A percentile compares a stretch with the other conserved stretches of the same genome.
phyloP scores from a whole-genome alignment of 2,329 filamentous ascomycete species.

The Alternaria arbusti region DNA sequence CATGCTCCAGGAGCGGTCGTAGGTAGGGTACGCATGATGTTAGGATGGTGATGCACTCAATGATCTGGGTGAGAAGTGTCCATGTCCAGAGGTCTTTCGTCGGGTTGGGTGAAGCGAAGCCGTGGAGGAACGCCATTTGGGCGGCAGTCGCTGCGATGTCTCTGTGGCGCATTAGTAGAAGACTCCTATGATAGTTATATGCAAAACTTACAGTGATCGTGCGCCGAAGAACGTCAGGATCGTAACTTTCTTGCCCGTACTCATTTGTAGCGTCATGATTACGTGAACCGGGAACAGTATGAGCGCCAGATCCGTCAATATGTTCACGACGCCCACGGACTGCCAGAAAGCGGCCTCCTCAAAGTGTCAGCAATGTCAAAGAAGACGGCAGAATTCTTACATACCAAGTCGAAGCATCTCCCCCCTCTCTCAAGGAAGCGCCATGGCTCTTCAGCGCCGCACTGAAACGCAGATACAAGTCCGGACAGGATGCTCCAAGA shows the following conservation, averaged over 20 bases:
- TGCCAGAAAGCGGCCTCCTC: slow-evolving; percentile 40
- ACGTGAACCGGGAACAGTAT: slow-evolving; percentile 44
- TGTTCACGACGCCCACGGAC: slow-evolving; percentile 38
- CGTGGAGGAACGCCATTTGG: slow-evolving; percentile 39
- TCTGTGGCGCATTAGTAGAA: slow-evolving; percentile 19
- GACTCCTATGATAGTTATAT: not conserved
- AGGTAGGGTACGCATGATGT: slow-evolving; percentile 47
- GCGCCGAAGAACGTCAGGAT: slow-evolving; percentile 44
- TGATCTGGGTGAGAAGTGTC: slow-evolving; percentile 42
- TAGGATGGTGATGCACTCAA: slow-evolving; percentile 45
- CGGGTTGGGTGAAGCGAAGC: slow-evolving; percentile 34
- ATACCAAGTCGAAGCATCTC: slow-evolving; percentile 36
- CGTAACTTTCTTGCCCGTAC: slow-evolving; percentile 39
- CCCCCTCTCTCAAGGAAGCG: slow-evolving; percentile 19
- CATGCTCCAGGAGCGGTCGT: slow-evolving; percentile 42
- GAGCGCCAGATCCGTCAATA: slow-evolving; percentile 42
- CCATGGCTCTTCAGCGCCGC: slow-evolving; percentile 38
- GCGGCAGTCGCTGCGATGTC: slow-evolving; percentile 42
- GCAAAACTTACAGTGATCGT: slow-evolving; percentile 33
- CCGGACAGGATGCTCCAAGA: slow-evolving; percentile 39
- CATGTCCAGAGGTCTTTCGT: slow-evolving; percentile 44
- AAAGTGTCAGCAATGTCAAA: slow-evolving; percentile 1
- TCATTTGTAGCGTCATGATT: slow-evolving; percentile 46
- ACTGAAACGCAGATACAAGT: slow-evolving; percentile 41
- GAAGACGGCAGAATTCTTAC: not conserved